Conservation (phyloP, 306 rosid species). For the Boehmeria nivea region DNA sequence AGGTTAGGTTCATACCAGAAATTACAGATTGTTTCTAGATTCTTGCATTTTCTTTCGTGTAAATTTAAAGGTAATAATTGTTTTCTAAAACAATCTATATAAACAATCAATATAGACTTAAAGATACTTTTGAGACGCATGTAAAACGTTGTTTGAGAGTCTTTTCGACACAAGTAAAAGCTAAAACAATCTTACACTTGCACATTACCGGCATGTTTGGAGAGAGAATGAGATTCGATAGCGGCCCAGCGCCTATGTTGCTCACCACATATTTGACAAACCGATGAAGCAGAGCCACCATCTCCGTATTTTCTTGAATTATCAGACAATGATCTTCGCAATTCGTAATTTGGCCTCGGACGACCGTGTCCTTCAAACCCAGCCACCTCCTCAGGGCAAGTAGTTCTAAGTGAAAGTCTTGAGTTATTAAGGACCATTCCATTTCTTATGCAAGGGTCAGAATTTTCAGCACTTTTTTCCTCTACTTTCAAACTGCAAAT, state of each 20-base stretch:
- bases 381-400: neutral
- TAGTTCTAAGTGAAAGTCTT: constrained; percentile 7
- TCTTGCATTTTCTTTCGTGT: too few species aligned
- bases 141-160: too few species aligned
- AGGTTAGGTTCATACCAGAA: too few species aligned
- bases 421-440: neutral
- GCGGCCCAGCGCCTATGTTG: constrained; percentile 22
- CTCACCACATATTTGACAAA: too few species aligned
- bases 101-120: too few species aligned
- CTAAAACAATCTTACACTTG: too few species aligned
- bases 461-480: neutral
- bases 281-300: constrained; percentile 10
- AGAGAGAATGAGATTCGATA: constrained; percentile 34
- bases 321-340: constrained; percentile 1
- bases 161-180: too few species aligned
- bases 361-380: neutral
- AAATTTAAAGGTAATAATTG: too few species aligned
- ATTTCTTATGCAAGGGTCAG: neutral
- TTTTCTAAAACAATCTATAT: too few species aligned
- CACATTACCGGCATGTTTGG: constrained; percentile 48
- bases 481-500: constrained; percentile 16
- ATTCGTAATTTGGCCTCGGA: constrained; percentile 4
- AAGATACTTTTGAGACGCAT: too few species aligned
- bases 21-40: too few species aligned
- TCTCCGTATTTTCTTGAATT: constrained; percentile 6